Evolutionary conservation across 2,329 filamentous ascomycete genomes (phyloP).

Genomic region (Zymoseptoria brevis): DNA sequence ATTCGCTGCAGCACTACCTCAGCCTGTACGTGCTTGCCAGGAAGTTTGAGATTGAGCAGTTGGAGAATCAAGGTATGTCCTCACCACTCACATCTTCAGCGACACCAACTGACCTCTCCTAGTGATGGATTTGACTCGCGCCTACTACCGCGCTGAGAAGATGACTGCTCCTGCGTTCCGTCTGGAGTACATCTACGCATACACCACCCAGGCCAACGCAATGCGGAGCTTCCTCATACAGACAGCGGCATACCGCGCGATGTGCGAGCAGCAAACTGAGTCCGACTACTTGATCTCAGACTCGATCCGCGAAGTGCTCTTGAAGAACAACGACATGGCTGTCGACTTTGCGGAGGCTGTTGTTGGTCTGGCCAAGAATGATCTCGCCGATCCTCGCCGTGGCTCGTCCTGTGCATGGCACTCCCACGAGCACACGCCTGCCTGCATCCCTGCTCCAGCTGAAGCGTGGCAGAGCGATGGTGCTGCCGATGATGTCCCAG

Average conservation of each 20-base stretch:
- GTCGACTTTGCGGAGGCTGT: constrained; percentile 25
- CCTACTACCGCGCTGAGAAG: constrained; percentile 25
- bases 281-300: constrained; percentile 18
- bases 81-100: neutral
- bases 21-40: constrained; percentile 27
- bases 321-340: constrained; percentile 21
- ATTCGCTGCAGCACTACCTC: constrained; percentile 29
- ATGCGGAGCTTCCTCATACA: constrained; percentile 29
- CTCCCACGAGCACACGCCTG: constrained; percentile 17
- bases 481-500: neutral
- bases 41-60: constrained; percentile 22
- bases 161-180: constrained; percentile 31
- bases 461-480: constrained; percentile 18
- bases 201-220: constrained; percentile 18
- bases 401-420: constrained; percentile 26
- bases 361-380: constrained; percentile 21
- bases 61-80: constrained; percentile 25
- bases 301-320: constrained; percentile 20
- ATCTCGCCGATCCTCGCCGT: constrained; percentile 23
- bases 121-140: constrained; percentile 28
- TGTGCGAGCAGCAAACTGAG: constrained; percentile 17
- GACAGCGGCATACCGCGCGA: constrained; percentile 27
- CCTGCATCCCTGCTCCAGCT: constrained; percentile 4
- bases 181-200: constrained; percentile 31
- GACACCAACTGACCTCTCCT: constrained; percentile 1